Evolutionary conservation across 2,329 filamentous ascomycete genomes (phyloP).

Genomic region (Balansia obtecta): DNA sequence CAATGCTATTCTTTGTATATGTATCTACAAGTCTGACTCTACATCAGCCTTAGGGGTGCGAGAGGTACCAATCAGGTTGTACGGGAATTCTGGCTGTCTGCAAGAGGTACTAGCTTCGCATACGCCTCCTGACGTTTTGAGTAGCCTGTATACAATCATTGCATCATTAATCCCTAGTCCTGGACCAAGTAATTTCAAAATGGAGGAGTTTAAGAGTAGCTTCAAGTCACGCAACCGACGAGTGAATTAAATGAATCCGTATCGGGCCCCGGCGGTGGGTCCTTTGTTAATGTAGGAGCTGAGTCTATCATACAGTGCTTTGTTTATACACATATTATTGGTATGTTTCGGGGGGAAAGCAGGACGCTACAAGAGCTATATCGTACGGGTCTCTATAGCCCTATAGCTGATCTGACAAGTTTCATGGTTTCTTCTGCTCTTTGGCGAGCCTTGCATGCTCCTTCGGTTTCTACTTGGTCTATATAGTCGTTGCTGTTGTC

Average conservation of each 20-base stretch:
- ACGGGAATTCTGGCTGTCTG: slow-evolving; percentile 61
- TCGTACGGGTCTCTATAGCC: slow-evolving; percentile 22
- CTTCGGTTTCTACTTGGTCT: slow-evolving; percentile 43
- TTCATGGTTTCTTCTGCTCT: slow-evolving; percentile 49
- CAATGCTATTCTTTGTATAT: not conserved
- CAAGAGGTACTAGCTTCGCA: slow-evolving; percentile 47
- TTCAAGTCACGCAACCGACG: not conserved
- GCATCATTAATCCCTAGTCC: not conserved
- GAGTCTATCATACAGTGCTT: not conserved
- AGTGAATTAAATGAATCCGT: not conserved
- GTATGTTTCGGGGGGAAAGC: not conserved
- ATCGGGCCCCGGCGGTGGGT: not conserved
- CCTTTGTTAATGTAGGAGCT: not conserved
- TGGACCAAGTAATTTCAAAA: not conserved
- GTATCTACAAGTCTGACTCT: not conserved
- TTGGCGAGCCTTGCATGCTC: slow-evolving; percentile 45
- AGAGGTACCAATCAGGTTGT: slow-evolving; percentile 54
- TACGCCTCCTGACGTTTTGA: slow-evolving; percentile 37
- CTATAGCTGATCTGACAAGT: slow-evolving; percentile 37
- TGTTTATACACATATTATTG: not conserved
- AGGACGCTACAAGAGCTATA: not conserved
- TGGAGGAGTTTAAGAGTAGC: not conserved
- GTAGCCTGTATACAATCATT: not conserved
- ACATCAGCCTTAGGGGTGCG: slow-evolving; percentile 47
- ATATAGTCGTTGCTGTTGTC: slow-evolving; percentile 36